Conservation (phyloP, 2,329 filamentous ascomycete genomes). For the Capronia epimyces region DNA sequence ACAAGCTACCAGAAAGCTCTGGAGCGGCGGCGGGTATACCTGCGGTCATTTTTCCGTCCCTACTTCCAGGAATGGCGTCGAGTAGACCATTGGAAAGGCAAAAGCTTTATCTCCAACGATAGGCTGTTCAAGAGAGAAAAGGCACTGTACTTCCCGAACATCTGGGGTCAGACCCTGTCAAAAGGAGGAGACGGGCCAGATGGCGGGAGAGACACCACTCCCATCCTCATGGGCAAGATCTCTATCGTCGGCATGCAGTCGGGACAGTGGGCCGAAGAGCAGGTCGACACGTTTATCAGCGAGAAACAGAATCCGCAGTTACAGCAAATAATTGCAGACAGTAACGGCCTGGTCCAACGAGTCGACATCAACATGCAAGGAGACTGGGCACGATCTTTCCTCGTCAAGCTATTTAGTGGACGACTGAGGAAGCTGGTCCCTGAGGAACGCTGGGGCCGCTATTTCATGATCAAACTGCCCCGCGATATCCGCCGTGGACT, state of each 20-base stretch:
- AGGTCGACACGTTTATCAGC: slow-evolving; percentile 67
- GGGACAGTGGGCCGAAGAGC: slow-evolving; percentile 77
- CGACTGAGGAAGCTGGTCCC: slow-evolving; percentile 45
- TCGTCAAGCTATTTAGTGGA: slow-evolving; percentile 52
- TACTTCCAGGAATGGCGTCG: slow-evolving; percentile 97
- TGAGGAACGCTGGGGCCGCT: slow-evolving; percentile 50
- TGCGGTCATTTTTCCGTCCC: slow-evolving; percentile 70
- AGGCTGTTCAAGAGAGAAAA: slow-evolving; percentile 76
- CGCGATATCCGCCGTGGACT: slow-evolving; percentile 44
- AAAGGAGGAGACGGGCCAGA: slow-evolving; percentile 38
- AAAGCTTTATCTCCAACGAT: slow-evolving; percentile 81
- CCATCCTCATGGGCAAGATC: slow-evolving; percentile 64
- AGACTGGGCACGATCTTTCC: slow-evolving; percentile 59
- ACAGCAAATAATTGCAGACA: slow-evolving; percentile 54
- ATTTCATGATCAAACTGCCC: slow-evolving; percentile 51
- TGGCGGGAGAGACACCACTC: slow-evolving; percentile 64
- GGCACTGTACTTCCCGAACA: slow-evolving; percentile 89
- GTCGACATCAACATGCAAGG: slow-evolving; percentile 88
- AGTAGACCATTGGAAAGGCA: slow-evolving; percentile 74
- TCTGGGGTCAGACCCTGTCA: slow-evolving; percentile 69
- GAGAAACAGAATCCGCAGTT: slow-evolving; percentile 64
- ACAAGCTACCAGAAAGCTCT: slow-evolving; percentile 81
- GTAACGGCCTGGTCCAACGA: slow-evolving; percentile 57
- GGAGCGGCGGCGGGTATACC: slow-evolving; percentile 68
- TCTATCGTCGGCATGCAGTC: slow-evolving; percentile 77